Evolutionary conservation across 768 basidiomycete genomes (phyloP).

Genomic region (Piloderma croceum): DNA sequence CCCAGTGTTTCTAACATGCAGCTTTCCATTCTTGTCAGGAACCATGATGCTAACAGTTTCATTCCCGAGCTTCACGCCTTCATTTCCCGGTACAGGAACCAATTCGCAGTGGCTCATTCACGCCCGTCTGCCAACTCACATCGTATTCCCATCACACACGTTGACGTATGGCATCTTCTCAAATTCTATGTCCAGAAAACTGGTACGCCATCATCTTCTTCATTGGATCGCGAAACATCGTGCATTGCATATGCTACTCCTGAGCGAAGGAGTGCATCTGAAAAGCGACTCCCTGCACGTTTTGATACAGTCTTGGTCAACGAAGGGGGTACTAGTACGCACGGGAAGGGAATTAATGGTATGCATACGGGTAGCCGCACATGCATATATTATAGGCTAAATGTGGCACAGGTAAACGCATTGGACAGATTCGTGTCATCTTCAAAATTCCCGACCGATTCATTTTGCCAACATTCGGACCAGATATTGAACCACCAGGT

Average conservation of each 20-base stretch:
- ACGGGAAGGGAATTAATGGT: conserved; percentile 14
- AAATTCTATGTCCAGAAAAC: conserved; percentile 23
- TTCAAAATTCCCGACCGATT: not conserved
- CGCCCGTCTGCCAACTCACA: conserved; percentile 16
- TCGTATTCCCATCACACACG: too few species aligned
- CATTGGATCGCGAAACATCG: conserved; percentile 6
- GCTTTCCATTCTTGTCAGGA: conserved; percentile 6
- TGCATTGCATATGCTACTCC: conserved; percentile 31
- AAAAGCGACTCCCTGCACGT: conserved; percentile 14
- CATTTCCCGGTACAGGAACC: too few species aligned
- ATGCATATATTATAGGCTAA: not conserved
- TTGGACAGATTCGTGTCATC: conserved; percentile 19
- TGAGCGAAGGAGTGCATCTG: conserved; percentile 10
- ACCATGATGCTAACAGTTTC: conserved; percentile 25
- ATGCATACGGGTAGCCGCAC: not conserved
- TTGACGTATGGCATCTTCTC: conserved; percentile 29
- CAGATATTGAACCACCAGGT: conserved; percentile 1
- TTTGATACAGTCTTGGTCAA: conserved; percentile 34
- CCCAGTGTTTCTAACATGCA: conserved; percentile 7
- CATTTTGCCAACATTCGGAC: conserved; percentile 3
- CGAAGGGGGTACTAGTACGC: conserved; percentile 2
- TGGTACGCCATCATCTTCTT: conserved; percentile 2
- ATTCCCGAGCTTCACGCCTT: conserved; percentile 13
- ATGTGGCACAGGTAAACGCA: conserved; percentile 17
- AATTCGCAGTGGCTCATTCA: conserved; percentile 12